These are phyloP conservation scores for Prunella vulgaris DNA, from an alignment of 257 asterid species.

Conservation along the genomic window DNA sequence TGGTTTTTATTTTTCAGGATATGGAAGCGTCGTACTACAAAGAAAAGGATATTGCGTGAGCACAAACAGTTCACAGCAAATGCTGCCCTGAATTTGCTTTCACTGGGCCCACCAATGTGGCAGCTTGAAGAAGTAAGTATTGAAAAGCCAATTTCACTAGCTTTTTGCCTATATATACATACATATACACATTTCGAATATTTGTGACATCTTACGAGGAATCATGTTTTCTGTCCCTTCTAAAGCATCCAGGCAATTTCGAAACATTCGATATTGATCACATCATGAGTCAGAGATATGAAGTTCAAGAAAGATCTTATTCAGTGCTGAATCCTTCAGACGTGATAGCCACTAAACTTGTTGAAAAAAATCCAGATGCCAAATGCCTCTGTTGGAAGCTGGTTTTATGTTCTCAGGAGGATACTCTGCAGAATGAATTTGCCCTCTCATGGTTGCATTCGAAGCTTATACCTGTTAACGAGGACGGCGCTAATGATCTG, in stretches of 20 bases:
- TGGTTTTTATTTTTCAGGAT: slow-evolving; percentile 42
- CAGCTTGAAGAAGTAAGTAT: slow-evolving; percentile 54
- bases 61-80: slow-evolving; percentile 56
- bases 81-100: slow-evolving; percentile 68
- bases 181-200: neutral
- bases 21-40: slow-evolving; percentile 72
- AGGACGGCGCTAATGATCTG: slow-evolving; percentile 33
- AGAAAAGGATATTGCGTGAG: slow-evolving; percentile 69
- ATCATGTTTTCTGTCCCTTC: slow-evolving; percentile 8
- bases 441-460: slow-evolving; percentile 63
- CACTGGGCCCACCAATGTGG: slow-evolving; percentile 78
- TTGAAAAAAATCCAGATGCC: slow-evolving; percentile 51
- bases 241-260: slow-evolving; percentile 45
- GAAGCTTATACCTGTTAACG: slow-evolving; percentile 55
- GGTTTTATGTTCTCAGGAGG: slow-evolving; percentile 51
- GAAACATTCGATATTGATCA: slow-evolving; percentile 54
- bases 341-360: slow-evolving; percentile 58
- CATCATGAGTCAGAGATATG: slow-evolving; percentile 56
- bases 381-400: slow-evolving; percentile 94
- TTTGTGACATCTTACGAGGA: slow-evolving; percentile 8
- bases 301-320: slow-evolving; percentile 57
- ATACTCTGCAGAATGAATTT: slow-evolving; percentile 27
- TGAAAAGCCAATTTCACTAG: slow-evolving; percentile 3
- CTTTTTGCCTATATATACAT: neutral
- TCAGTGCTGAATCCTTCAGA: slow-evolving; percentile 77